Conservation (phyloP, 176 grass and related monocot species). For the Puccinellia tenuiflora region DNA sequence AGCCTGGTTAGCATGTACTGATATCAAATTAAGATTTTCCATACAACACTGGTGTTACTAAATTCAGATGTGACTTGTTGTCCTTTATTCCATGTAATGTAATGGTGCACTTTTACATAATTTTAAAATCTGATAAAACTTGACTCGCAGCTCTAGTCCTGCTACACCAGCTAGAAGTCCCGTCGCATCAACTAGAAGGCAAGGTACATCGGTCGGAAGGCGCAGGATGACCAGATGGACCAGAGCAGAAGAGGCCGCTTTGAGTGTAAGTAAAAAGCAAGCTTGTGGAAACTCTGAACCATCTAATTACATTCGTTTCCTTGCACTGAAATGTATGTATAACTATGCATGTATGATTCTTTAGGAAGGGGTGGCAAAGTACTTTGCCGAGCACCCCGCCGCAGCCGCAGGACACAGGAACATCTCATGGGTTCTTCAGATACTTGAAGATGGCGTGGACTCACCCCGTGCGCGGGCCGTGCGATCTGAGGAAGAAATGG, state of each 20-base stretch:
- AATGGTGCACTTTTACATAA: background rate
- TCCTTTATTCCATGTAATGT: background rate
- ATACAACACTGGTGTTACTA: background rate
- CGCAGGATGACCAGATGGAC: conserved; percentile 42
- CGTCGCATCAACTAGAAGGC: background rate
- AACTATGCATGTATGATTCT: background rate
- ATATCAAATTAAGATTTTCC: background rate
- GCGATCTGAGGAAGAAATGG: conserved; percentile 67
- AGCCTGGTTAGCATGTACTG: background rate
- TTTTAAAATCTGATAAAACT: background rate
- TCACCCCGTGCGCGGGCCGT: conserved; percentile 36
- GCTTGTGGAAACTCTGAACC: background rate
- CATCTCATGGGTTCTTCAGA: conserved; percentile 48
- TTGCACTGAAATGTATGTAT: too few species aligned
- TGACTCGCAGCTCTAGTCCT: conserved; percentile 35
- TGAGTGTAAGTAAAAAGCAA: conserved; percentile 33
- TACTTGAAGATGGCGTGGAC: too few species aligned
- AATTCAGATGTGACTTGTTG: too few species aligned
- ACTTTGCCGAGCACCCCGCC: background rate
- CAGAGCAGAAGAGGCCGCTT: conserved; percentile 31
- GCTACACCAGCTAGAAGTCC: conserved; percentile 14
- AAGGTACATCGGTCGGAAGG: conserved; percentile 11
- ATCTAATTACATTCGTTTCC: background rate
- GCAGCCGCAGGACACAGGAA: background rate
- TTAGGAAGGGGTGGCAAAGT: conserved; percentile 44